Percentiles rank a stretch among this genome's conserved stretches.
phyloP scores from a whole-genome alignment of 1,284 basidiomycete genomes.

The Ceratobasidium sp. region DNA sequence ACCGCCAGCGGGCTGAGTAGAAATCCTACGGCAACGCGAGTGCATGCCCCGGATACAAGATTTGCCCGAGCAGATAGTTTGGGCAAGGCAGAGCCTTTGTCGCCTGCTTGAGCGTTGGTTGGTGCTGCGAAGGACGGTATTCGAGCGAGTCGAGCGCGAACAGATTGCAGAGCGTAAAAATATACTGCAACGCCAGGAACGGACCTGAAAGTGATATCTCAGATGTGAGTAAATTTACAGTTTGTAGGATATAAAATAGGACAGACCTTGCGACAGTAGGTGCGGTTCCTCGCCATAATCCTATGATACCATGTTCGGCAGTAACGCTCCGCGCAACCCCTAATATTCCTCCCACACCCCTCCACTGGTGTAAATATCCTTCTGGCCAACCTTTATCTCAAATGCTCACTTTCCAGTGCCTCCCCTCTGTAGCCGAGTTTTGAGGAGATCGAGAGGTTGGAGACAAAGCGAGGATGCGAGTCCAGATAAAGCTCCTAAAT shows the following conservation, averaged over 20 bases:
- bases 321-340: slow-evolving; percentile 72
- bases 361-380: too few relatives aligned
- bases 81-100: slow-evolving; percentile 73
- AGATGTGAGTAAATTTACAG: not conserved
- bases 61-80: slow-evolving; percentile 87
- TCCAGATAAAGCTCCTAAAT: slow-evolving; percentile 58
- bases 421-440: slow-evolving; percentile 88
- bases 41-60: slow-evolving; percentile 88
- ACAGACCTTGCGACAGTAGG: slow-evolving; percentile 81
- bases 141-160: slow-evolving; percentile 78
- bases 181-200: slow-evolving; percentile 94
- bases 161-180: slow-evolving; percentile 86
- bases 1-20: slow-evolving; percentile 94
- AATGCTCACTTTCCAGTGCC: slow-evolving; percentile 60
- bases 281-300: slow-evolving; percentile 89
- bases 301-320: slow-evolving; percentile 70
- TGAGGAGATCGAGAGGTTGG: slow-evolving; percentile 90
- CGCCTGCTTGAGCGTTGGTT: slow-evolving; percentile 51
- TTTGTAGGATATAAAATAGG: not conserved
- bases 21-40: slow-evolving; percentile 89
- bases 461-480: slow-evolving; percentile 78
- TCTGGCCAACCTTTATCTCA: too few relatives aligned
- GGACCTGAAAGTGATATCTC: slow-evolving; percentile 77
- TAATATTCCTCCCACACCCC: slow-evolving; percentile 62
- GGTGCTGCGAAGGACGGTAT: slow-evolving; percentile 69